Evolutionary conservation across 495 filamentous ascomycete genomes (phyloP).

Genomic region (Daldinia decipiens): DNA sequence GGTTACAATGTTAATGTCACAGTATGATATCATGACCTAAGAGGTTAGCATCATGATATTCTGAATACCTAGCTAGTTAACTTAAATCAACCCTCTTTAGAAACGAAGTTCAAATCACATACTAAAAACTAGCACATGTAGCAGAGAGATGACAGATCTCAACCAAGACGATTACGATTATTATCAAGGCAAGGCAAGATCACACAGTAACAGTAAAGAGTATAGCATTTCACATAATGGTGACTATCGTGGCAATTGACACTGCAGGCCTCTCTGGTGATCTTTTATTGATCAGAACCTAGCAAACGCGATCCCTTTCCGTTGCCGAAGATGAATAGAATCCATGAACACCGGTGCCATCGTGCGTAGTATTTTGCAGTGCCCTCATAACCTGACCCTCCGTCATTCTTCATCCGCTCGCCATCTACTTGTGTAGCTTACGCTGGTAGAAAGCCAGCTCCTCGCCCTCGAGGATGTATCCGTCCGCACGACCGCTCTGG

Average conservation of each 20-base stretch:
- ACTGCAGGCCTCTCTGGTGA: slow-evolving; percentile 40
- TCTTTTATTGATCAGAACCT: slow-evolving; percentile 52
- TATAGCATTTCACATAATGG: slow-evolving; percentile 3
- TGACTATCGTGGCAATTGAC: slow-evolving; percentile 2
- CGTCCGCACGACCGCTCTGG: slow-evolving; percentile 94
- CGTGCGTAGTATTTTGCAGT: slow-evolving; percentile 43
- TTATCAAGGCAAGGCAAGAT: not conserved
- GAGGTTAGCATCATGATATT: not conserved
- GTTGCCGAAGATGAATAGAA: slow-evolving; percentile 49
- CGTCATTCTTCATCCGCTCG: slow-evolving; percentile 4
- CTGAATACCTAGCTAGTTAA: not conserved
- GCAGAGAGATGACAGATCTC: no score
- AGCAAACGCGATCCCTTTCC: slow-evolving; percentile 48
- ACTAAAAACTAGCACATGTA: no score
- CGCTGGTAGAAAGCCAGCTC: slow-evolving; percentile 99
- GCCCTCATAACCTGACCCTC: slow-evolving; percentile 39
- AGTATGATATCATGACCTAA: not conserved
- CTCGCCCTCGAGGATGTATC: slow-evolving; percentile 98
- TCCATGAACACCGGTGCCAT: slow-evolving; percentile 53
- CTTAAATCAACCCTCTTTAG: not conserved
- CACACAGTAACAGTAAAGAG: not conserved
- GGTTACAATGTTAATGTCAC: not conserved
- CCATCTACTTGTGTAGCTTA: slow-evolving; percentile 92
- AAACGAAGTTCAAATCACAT: no score
- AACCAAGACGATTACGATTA: not conserved